Base-by-base conservation (phyloP, 306 rosid species). In the Malus asiatica region DNA sequence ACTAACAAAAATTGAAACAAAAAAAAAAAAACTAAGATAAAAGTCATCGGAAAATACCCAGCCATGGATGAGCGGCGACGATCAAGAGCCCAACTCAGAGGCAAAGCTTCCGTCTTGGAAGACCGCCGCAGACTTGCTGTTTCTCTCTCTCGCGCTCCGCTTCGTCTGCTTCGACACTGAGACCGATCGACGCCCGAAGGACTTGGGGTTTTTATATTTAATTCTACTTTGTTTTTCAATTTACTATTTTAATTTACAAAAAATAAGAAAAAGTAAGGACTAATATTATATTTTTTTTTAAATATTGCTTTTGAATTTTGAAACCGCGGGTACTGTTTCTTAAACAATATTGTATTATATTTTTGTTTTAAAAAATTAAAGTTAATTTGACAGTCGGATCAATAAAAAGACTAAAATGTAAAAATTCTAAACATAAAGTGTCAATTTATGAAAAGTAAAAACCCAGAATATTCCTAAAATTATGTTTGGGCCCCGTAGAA, bases 41-140 rank as follows among this genome's bases (percentile, higher is more conserved):
- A n/a, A 52, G 30, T n/a, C 22, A 35, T 51, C 73, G 44, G 22
- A 10, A 44, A 60, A 19, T 84, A 90, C 95, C 95, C 95, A 45
- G 90, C 90, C 95, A 90, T 90, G 18, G 78, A 48, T 65, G 78
- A 64, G 65, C 11, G 58, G 19, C 20, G 44, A 75, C 63, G 81
- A 30, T 38, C 30, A 67, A 32, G 4, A 44, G 25, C 6, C 75
- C 80, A 48, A 68, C 61, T 73, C 57, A 66, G 66, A 27, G 66
- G 16, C 38, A 25, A 51, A 70, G 69, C 68, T 59, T 48, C 20
- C 20, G 55, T 15, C 55, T 48, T 44, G 75, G 78, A 27, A 60
- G 78, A 66, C 65, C 66, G 38, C 48, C 25, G 30, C 51, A 30
- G 2, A 13, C 66, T 69, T 8, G 5, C 16, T 4, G 2, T 42